These are phyloP conservation scores for Boletus rubescentipes DNA, from an alignment of 768 basidiomycete genomes.

Conservation along the genomic window DNA sequence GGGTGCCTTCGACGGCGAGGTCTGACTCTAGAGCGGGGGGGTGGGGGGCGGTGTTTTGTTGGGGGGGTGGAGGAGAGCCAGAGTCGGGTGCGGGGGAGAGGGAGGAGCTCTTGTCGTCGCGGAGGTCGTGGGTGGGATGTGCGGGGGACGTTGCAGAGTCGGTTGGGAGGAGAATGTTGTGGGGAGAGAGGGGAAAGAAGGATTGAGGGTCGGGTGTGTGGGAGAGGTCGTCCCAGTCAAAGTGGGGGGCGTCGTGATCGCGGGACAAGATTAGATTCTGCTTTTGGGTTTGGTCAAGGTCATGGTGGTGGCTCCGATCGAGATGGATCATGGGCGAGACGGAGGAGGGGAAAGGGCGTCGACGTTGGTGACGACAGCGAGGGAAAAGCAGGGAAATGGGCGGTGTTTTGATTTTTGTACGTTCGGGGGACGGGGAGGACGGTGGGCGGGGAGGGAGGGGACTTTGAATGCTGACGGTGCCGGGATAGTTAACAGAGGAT, in stretches of 20 bases:
- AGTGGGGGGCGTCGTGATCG: constrained; percentile 33
- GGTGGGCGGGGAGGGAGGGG: not conserved
- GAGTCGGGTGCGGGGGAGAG: constrained; percentile 55
- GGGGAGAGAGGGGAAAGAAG: constrained; percentile 27
- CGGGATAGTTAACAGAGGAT: constrained; percentile 13
- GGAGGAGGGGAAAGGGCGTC: not conserved
- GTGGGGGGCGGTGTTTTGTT: constrained; percentile 18
- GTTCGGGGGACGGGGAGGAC: constrained; percentile 5
- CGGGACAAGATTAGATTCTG: constrained; percentile 43
- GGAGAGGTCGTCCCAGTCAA: constrained; percentile 36
- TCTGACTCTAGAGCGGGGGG: constrained; percentile 29
- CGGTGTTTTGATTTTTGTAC: not conserved
- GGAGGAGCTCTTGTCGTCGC: constrained; percentile 51
- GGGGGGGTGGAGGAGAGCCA: constrained; percentile 36
- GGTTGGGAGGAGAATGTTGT: constrained; percentile 14
- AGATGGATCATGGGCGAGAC: constrained; percentile 47
- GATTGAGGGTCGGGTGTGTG: constrained; percentile 22
- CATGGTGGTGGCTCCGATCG: constrained; percentile 50
- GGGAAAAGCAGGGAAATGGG: not conserved
- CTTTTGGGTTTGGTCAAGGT: constrained; percentile 39
- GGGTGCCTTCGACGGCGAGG: constrained; percentile 43
- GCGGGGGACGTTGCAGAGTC: constrained; percentile 9
- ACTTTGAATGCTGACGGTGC: not conserved
- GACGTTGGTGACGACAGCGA: not conserved
- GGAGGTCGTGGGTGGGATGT: constrained; percentile 17